Conservation (phyloP, 306 rosid genomes). For the Parietaria judaica region DNA sequence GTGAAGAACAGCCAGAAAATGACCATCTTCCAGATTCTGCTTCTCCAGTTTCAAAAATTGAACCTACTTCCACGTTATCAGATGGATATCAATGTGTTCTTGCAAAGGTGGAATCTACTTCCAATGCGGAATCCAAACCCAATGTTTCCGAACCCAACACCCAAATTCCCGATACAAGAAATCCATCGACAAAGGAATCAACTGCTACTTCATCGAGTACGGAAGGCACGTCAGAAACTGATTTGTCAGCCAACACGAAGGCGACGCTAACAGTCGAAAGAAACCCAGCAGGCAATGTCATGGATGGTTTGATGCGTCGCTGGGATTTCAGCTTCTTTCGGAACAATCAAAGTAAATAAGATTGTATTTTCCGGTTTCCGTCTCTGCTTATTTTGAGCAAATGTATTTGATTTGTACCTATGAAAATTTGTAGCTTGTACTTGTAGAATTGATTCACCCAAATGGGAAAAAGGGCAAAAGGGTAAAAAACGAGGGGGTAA, state of each 20-base stretch:
- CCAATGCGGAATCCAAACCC: conserved; percentile 26
- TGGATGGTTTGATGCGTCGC: conserved; percentile 70
- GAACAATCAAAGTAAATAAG: conserved; percentile 46
- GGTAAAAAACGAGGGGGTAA: background rate
- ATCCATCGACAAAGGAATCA: conserved; percentile 24
- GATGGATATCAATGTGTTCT: conserved; percentile 18
- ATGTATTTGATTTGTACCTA: conserved; percentile 34
- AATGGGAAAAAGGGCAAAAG: conserved; percentile 9
- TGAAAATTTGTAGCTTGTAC: conserved; percentile 9
- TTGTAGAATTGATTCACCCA: conserved; percentile 30
- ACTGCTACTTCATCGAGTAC: conserved; percentile 31
- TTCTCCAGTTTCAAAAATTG: conserved; percentile 24
- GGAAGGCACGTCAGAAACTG: conserved; percentile 50
- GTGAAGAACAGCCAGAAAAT: conserved; percentile 28
- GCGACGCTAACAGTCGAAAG: conserved; percentile 66
- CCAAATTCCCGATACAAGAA: conserved; percentile 20
- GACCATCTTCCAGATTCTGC: conserved; percentile 15
- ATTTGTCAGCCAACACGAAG: conserved; percentile 77
- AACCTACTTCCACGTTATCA: conserved; percentile 32
- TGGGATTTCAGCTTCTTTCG: conserved; percentile 86
- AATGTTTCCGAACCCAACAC: conserved; percentile 28
- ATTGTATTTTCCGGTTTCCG: background rate
- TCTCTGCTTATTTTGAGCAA: background rate
- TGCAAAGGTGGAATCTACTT: conserved; percentile 30
- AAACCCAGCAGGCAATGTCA: conserved; percentile 58